Evolutionary conservation across 371 early-diverging fungal genomes (phyloP).

Genomic region (Mortierella sp.): DNA sequence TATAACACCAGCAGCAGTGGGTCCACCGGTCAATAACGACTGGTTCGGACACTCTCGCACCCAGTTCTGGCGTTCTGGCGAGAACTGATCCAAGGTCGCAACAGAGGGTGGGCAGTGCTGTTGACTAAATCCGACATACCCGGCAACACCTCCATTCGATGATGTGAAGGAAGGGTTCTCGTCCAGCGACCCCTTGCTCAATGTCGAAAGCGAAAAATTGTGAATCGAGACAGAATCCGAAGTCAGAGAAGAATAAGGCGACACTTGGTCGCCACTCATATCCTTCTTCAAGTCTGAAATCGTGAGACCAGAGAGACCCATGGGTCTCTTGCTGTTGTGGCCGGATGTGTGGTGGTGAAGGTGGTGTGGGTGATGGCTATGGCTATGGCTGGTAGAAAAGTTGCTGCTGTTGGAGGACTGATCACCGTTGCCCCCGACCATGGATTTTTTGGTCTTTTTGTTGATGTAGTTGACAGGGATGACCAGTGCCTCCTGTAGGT

Average conservation of each 20-base stretch:
- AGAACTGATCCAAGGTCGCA: conserved; percentile 32
- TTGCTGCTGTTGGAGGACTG: neutral
- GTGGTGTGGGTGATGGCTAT: neutral
- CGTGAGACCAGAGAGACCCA: conserved; percentile 11
- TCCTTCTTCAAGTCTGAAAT: neutral
- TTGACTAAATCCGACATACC: conserved; percentile 4
- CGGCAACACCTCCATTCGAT: conserved; percentile 22
- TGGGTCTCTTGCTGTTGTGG: neutral
- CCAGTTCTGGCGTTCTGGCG: conserved; percentile 36
- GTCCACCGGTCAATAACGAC: neutral
- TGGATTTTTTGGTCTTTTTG: conserved; percentile 11
- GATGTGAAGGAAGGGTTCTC: conserved; percentile 48
- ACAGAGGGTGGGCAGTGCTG: conserved; percentile 38
- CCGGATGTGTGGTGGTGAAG: neutral
- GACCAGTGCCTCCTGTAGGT: conserved; percentile 26
- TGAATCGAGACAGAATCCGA: conserved; percentile 32
- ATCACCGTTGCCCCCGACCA: neutral
- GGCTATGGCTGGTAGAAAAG: conserved; percentile 8
- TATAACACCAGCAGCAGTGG: neutral
- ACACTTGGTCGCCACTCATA: neutral
- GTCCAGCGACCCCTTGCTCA: conserved; percentile 40
- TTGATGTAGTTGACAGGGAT: conserved; percentile 46
- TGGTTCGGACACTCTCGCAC: conserved; percentile 19
- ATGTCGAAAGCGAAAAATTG: conserved; percentile 36
- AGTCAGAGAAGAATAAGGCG: neutral